Evolutionary conservation across 2,329 filamentous ascomycete species (phyloP).

Genomic region (Periconia sp.): DNA sequence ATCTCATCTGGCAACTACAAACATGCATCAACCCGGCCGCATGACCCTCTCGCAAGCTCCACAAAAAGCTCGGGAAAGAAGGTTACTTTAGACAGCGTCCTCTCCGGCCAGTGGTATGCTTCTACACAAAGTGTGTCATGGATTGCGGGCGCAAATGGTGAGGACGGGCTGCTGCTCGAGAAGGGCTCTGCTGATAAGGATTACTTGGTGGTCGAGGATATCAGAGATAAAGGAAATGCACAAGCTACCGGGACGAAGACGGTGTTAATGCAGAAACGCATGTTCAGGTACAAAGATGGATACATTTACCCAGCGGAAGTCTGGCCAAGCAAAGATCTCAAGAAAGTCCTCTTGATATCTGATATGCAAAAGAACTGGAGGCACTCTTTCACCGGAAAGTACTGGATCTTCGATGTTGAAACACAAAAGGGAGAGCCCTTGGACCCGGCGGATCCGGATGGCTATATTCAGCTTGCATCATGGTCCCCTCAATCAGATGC

Average conservation of each 20-base stretch:
- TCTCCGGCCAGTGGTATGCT: constrained; percentile 66
- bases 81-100: constrained; percentile 72
- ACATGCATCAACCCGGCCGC: constrained; percentile 63
- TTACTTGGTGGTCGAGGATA: constrained; percentile 85
- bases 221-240: constrained; percentile 58
- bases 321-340: constrained; percentile 80
- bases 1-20: constrained; percentile 66
- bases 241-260: constrained; percentile 55
- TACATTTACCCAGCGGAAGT: constrained; percentile 61
- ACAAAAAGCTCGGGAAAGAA: constrained; percentile 68
- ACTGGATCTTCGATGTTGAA: constrained; percentile 90
- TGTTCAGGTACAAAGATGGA: constrained; percentile 62
- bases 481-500: constrained; percentile 90
- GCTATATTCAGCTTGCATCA: constrained; percentile 76
- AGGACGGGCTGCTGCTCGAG: constrained; percentile 85
- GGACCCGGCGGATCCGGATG: constrained; percentile 66
- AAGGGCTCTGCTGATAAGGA: constrained; percentile 61
- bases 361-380: constrained; percentile 78
- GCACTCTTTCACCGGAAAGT: constrained; percentile 81
- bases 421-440: constrained; percentile 77
- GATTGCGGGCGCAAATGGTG: constrained; percentile 72
- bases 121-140: constrained; percentile 69
- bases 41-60: constrained; percentile 68
- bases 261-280: constrained; percentile 71
- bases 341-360: constrained; percentile 81